A percentile compares a stretch with the other conserved stretches of the same genome.
phyloP scores from a whole-genome alignment of 495 filamentous ascomycete genomes.

The Xylaria scruposa region DNA sequence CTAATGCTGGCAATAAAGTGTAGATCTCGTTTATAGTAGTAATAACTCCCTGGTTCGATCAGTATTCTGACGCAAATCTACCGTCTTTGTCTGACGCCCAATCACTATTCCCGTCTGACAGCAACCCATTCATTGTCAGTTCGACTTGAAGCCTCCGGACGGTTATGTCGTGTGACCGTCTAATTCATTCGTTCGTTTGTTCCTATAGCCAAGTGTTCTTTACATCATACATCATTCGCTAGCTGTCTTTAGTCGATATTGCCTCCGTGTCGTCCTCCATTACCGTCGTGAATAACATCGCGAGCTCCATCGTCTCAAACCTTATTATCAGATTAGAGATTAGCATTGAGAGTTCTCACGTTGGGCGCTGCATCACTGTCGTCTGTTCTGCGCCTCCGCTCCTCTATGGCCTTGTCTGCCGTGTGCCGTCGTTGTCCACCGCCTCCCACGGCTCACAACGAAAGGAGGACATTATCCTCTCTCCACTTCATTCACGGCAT shows the following conservation, averaged over 20 bases:
- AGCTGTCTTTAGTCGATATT: background rate
- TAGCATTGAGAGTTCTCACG: background rate
- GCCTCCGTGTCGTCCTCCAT: background rate
- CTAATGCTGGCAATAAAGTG: background rate
- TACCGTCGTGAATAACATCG: background rate
- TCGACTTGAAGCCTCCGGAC: background rate
- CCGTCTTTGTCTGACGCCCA: background rate
- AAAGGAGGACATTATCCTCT: background rate
- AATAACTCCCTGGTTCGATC: background rate
- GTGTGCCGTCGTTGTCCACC: conserved; percentile 27
- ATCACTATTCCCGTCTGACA: background rate
- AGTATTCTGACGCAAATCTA: conserved; percentile 5
- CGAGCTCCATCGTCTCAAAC: background rate
- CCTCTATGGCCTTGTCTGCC: conserved; percentile 14
- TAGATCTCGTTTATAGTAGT: background rate
- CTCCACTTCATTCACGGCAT: background rate
- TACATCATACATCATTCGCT: conserved; percentile 12
- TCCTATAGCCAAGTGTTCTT: background rate
- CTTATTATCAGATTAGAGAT: background rate
- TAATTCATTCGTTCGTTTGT: background rate
- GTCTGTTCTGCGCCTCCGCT: background rate
- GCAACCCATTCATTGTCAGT: conserved; percentile 1
- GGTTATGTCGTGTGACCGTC: conserved; percentile 4
- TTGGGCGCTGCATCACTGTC: background rate
- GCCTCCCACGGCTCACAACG: conserved; percentile 10